A percentile compares a stretch with the other conserved stretches of the same genome.
phyloP scores from a whole-genome alignment of 108 stramenopile species.

The Aureococcus anophagefferens region DNA sequence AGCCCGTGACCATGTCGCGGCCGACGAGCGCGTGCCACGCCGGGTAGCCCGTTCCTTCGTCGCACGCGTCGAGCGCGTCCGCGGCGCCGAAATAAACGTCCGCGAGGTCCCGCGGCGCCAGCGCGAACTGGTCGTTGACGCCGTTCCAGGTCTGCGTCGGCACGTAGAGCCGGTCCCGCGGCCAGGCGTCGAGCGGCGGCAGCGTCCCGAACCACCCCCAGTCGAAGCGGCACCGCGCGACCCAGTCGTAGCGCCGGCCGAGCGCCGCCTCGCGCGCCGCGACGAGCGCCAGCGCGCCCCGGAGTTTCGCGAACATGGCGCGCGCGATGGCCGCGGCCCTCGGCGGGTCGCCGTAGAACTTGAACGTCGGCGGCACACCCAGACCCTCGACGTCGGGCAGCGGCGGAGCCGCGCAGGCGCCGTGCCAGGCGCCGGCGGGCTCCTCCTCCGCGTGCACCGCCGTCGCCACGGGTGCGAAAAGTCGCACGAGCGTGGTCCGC shows the following conservation, averaged over 20 bases:
- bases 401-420: background rate
- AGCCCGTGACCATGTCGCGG: background rate
- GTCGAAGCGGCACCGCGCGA: background rate
- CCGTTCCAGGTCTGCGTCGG: background rate
- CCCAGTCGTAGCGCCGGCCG: background rate
- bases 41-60: background rate
- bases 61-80: background rate
- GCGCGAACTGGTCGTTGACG: background rate
- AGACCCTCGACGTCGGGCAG: background rate
- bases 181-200: too few species aligned
- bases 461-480: background rate
- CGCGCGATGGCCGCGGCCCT: background rate
- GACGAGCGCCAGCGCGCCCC: background rate
- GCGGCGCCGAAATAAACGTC: background rate
- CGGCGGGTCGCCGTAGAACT: background rate
- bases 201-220: background rate
- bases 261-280: background rate
- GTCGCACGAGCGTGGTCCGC: background rate
- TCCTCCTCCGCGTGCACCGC: background rate
- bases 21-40: background rate
- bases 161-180: background rate
- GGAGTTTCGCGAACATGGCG: background rate
- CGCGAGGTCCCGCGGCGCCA: background rate
- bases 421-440: background rate
- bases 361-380: background rate